Evolutionary conservation across 176 grass and related monocot genomes (phyloP).

Genomic region (Thinopyrum elongatum): DNA sequence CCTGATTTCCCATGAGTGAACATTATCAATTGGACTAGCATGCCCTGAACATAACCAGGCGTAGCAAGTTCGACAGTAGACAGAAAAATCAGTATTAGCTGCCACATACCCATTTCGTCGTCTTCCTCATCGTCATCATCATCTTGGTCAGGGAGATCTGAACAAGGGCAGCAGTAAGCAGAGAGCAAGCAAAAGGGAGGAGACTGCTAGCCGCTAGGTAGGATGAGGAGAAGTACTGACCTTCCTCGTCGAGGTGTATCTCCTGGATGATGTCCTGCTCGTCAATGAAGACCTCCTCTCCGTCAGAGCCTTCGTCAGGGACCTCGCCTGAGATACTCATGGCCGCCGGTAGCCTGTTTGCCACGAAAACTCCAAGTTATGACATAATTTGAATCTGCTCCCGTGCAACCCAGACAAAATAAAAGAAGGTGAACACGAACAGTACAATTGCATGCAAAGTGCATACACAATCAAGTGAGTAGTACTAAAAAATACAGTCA

Average conservation of each 20-base stretch:
- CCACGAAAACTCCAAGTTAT: too few species aligned
- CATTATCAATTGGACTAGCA: neutral
- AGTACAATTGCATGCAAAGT: too few species aligned
- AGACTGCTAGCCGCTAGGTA: neutral
- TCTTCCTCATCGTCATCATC: conserved; percentile 23
- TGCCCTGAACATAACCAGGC: neutral
- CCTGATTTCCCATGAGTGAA: neutral
- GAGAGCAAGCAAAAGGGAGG: neutral
- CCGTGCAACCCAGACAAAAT: too few species aligned
- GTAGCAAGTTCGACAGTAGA: neutral
- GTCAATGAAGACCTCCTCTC: conserved; percentile 61
- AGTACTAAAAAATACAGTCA: too few species aligned
- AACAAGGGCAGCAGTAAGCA: neutral
- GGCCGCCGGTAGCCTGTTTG: too few species aligned
- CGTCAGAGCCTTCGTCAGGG: conserved; percentile 33
- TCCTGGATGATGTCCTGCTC: conserved; percentile 72
- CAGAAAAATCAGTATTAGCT: neutral
- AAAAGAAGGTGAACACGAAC: too few species aligned
- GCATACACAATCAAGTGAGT: too few species aligned
- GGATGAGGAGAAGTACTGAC: neutral
- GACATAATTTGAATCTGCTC: too few species aligned
- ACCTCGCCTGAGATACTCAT: conserved; percentile 49
- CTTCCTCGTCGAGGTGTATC: conserved; percentile 65
- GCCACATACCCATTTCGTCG: conserved; percentile 34
- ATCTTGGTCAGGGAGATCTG: conserved; percentile 69